A percentile compares a stretch with the other conserved stretches of the same genome.
Evolutionary conservation across 805 yeast genomes (phyloP).

Genomic region (Starmerella stigmatis): DNA sequence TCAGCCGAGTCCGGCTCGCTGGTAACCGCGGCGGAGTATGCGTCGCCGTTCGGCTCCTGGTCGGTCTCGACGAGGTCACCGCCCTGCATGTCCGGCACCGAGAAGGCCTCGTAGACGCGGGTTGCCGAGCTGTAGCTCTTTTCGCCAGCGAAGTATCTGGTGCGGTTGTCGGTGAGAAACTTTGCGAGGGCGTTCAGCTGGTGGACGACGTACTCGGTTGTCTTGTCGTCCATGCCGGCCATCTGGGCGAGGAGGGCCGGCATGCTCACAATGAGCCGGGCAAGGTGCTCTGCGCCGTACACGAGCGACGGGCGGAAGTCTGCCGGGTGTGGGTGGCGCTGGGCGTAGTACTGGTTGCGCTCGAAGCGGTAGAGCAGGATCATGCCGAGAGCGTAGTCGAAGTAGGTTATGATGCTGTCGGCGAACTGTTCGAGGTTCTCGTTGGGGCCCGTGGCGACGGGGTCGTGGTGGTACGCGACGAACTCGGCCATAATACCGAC

Average conservation of each 20-base stretch:
- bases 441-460: slow-evolving; percentile 30
- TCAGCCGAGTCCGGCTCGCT: not conserved
- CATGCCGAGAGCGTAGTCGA: slow-evolving; percentile 61
- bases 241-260: slow-evolving; percentile 79
- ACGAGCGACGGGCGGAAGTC: slow-evolving; percentile 36
- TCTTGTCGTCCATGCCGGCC: slow-evolving; percentile 60
- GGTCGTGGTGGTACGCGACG: slow-evolving; percentile 12
- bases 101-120: slow-evolving; percentile 15
- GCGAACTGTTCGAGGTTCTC: slow-evolving; percentile 59
- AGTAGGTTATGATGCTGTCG: slow-evolving; percentile 59
- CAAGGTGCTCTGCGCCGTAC: slow-evolving; percentile 74
- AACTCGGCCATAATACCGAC: slow-evolving; percentile 47
- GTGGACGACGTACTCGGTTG: slow-evolving; percentile 44
- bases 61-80: not conserved
- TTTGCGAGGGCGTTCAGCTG: slow-evolving; percentile 46
- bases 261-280: slow-evolving; percentile 63
- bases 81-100: slow-evolving; percentile 14
- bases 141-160: slow-evolving; percentile 28
- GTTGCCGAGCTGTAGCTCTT: slow-evolving; percentile 17
- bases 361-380: slow-evolving; percentile 66
- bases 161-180: slow-evolving; percentile 41
- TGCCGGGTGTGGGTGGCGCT: slow-evolving; percentile 31
- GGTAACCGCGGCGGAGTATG: not conserved
- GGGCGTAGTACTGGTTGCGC: slow-evolving; percentile 55
- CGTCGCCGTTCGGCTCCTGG: not conserved